phyloP scores from a whole-genome alignment of 768 basidiomycete genomes.

The Suillus weaverae region DNA sequence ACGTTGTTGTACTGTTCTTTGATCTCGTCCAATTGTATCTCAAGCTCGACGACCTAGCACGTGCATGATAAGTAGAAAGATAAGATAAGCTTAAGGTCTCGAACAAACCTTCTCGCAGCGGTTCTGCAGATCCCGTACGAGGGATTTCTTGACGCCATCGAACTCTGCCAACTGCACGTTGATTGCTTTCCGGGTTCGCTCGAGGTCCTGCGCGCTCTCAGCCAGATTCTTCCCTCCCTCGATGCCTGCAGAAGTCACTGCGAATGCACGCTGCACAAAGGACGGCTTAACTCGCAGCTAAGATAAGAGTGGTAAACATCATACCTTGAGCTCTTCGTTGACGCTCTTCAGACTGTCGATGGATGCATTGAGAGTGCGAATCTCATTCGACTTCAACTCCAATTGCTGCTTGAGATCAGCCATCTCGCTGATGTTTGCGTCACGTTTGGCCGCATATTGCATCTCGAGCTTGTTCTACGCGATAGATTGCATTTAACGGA shows the following conservation, averaged over 20 bases:
- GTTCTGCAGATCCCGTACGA: constrained; percentile 98
- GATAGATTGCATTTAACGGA: constrained; percentile 8
- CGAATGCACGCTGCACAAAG: constrained; percentile 83
- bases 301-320: constrained; percentile 16
- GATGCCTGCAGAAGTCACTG: constrained; percentile 94
- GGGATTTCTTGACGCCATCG: constrained; percentile 96
- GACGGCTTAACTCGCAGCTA: constrained; percentile 4
- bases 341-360: constrained; percentile 94
- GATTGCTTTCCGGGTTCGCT: constrained; percentile 93
- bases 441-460: constrained; percentile 90
- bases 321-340: constrained; percentile 96
- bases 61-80: constrained; percentile 10
- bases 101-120: constrained; percentile 92
- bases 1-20: constrained; percentile 99
- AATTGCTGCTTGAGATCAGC: constrained; percentile 87
- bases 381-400: constrained; percentile 80
- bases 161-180: constrained; percentile 98
- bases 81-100: constrained; percentile 1
- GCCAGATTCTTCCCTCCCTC: constrained; percentile 97
- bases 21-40: constrained; percentile 98
- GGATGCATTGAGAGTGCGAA: constrained; percentile 78
- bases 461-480: constrained; percentile 87
- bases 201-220: constrained; percentile 95
- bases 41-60: constrained; percentile 91
- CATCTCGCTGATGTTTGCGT: constrained; percentile 83